Evolutionary conservation across 352 stramenopile genomes (phyloP).

Genomic region (Phytophthora lateralis): DNA sequence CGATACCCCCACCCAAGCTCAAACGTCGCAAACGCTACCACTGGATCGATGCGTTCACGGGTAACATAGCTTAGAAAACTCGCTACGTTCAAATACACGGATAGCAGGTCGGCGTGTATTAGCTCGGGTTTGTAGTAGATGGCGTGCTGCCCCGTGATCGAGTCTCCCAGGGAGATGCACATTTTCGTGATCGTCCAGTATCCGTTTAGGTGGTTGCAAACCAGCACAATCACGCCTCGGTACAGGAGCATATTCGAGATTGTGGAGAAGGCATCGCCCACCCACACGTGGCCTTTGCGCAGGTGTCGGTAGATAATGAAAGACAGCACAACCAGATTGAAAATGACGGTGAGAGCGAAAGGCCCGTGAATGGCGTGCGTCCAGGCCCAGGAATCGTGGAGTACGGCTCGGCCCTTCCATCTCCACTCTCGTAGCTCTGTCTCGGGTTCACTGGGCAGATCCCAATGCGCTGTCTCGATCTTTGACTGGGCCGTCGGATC

Average conservation of each 20-base stretch:
- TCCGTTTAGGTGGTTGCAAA: slow-evolving; percentile 40
- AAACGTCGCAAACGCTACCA: slow-evolving; percentile 31
- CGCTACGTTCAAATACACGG: slow-evolving; percentile 33
- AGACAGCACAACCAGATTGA: slow-evolving; percentile 32
- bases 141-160: slow-evolving; percentile 15
- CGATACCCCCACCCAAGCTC: slow-evolving; percentile 27
- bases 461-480: slow-evolving; percentile 34
- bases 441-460: slow-evolving; percentile 22
- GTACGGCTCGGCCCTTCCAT: slow-evolving; percentile 32
- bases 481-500: slow-evolving; percentile 45
- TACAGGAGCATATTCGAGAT: slow-evolving; percentile 38
- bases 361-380: slow-evolving; percentile 36
- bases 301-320: slow-evolving; percentile 41
- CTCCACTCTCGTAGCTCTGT: slow-evolving; percentile 24
- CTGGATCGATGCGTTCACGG: slow-evolving; percentile 34
- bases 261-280: slow-evolving; percentile 43
- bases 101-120: slow-evolving; percentile 39
- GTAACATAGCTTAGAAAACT: slow-evolving; percentile 23
- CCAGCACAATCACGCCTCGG: slow-evolving; percentile 33
- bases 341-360: slow-evolving; percentile 30
- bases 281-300: slow-evolving; percentile 35
- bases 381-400: slow-evolving; percentile 55
- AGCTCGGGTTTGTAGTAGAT: slow-evolving; percentile 39
- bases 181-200: slow-evolving; percentile 43
- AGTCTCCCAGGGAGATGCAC: slow-evolving; percentile 21